These are phyloP conservation scores for Calonectria pseudoturangicola DNA, from an alignment of 2,329 filamentous ascomycete species.

Conservation along the genomic window DNA sequence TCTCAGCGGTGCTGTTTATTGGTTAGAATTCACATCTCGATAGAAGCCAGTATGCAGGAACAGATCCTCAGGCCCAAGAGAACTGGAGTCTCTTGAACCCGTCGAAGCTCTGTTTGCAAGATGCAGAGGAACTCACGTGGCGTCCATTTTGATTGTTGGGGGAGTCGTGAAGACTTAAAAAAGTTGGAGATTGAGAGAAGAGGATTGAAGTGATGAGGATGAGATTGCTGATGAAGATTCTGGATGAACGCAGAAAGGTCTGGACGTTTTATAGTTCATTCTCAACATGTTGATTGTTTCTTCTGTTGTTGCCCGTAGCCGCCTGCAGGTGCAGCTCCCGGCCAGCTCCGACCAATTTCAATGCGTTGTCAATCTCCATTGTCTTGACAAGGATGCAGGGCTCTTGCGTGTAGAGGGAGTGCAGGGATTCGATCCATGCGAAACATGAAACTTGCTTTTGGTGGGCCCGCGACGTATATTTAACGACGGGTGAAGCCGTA, in stretches of 20 bases:
- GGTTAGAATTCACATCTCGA: neutral
- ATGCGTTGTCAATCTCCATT: constrained; percentile 19
- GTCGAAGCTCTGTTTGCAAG: neutral
- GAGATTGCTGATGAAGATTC: constrained; percentile 13
- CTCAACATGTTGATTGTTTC: neutral
- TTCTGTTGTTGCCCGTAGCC: neutral
- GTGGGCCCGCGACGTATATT: constrained; percentile 18
- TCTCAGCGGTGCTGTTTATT: constrained; percentile 19
- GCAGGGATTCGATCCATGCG: constrained; percentile 18
- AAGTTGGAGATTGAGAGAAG: constrained; percentile 2
- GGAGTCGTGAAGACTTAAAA: constrained; percentile 15
- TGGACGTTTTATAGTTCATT: constrained; percentile 5
- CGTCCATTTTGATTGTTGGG: constrained; percentile 22
- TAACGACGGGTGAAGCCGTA: constrained; percentile 11
- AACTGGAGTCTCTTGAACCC: neutral
- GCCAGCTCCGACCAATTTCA: constrained; percentile 12
- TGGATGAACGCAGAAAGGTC: neutral
- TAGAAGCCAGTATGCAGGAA: neutral
- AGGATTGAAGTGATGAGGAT: constrained; percentile 6
- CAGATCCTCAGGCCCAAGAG: neutral
- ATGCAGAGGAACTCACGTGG: constrained; percentile 10
- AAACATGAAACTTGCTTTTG: constrained; percentile 19
- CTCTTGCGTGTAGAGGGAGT: neutral
- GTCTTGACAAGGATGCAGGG: constrained; percentile 10
- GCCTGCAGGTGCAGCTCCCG: constrained; percentile 4